Conservation (phyloP, 225 moss, liverwort and hornwort genomes). For the Takakia lepidozioides region DNA sequence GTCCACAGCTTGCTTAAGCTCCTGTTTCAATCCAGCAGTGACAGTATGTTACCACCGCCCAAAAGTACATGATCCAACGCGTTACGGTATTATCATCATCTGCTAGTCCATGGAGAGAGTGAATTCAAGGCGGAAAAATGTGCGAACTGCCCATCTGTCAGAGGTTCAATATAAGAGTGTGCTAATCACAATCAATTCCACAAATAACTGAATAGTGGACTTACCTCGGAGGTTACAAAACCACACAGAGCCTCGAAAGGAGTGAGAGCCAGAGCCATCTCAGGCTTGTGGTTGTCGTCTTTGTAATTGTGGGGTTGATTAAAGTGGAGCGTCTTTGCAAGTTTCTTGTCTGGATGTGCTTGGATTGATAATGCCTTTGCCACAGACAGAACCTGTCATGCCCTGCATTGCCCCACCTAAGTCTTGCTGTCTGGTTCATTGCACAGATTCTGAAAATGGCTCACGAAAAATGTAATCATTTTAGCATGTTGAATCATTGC, state of each 20-base stretch:
- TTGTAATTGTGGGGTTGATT: conserved; percentile 74
- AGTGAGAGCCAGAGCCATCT: conserved; percentile 91
- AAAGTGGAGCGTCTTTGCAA: conserved; percentile 46
- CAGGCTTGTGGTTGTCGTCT: conserved; percentile 93
- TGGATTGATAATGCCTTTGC: conserved; percentile 95
- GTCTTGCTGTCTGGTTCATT: too few species aligned
- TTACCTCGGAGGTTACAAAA: conserved; percentile 52
- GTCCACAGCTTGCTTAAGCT: conserved; percentile 62
- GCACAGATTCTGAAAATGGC: too few species aligned
- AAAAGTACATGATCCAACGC: not conserved
- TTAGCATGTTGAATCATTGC: too few species aligned
- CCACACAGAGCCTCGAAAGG: conserved; percentile 87
- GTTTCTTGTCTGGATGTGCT: conserved; percentile 81
- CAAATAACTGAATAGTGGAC: too few species aligned
- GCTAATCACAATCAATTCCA: too few species aligned
- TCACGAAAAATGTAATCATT: too few species aligned
- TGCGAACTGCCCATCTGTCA: too few species aligned
- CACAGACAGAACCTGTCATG: conserved; percentile 66
- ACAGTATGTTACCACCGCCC: not conserved
- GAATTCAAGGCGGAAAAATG: too few species aligned
- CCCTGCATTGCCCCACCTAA: not conserved
- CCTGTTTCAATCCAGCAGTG: conserved; percentile 16
- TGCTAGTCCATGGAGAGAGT: too few species aligned
- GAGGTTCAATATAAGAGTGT: too few species aligned
- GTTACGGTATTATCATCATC: too few species aligned